Evolutionary conservation across 495 filamentous ascomycete genomes (phyloP).

Genomic region (Aspergillus bertholletiae): DNA sequence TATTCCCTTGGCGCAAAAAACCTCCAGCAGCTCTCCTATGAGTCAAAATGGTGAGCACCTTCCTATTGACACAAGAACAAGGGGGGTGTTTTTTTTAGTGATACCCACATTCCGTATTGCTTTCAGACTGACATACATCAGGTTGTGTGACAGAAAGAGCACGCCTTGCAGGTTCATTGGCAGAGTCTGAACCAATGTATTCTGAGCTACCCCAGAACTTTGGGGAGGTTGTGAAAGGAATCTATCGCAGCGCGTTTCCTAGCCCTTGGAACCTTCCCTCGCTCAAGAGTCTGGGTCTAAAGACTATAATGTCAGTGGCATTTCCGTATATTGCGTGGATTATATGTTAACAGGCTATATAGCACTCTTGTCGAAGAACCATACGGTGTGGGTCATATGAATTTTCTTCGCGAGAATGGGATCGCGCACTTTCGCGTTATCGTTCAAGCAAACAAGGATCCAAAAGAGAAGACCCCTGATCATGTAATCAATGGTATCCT

Average conservation of each 20-base stretch:
- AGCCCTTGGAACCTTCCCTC: conserved; percentile 59
- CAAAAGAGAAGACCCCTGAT: conserved; percentile 44
- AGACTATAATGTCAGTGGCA: conserved; percentile 66
- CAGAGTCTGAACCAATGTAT: conserved; percentile 3
- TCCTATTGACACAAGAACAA: neutral
- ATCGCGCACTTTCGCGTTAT: conserved; percentile 68
- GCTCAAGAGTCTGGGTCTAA: conserved; percentile 60
- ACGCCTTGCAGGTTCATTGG: neutral
- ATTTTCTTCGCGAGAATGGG: conserved; percentile 57
- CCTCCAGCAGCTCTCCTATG: conserved; percentile 9
- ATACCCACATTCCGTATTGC: neutral
- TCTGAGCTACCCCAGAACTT: conserved; percentile 59
- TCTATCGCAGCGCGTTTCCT: conserved; percentile 80
- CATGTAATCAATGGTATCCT: conserved; percentile 61
- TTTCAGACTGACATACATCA: conserved; percentile 1
- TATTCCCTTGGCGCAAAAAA: conserved; percentile 14
- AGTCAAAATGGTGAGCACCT: conserved; percentile 13
- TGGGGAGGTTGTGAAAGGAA: conserved; percentile 57
- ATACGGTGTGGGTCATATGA: conserved; percentile 50
- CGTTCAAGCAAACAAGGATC: conserved; percentile 75
- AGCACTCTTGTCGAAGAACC: conserved; percentile 76
- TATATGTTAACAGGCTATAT: conserved; percentile 2
- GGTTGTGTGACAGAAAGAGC: conserved; percentile 4
- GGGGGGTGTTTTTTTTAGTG: neutral
- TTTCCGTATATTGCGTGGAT: neutral